Evolutionary conservation across 2,329 filamentous ascomycete species (phyloP).

Genomic region (Dryadomyces sulphureus): DNA sequence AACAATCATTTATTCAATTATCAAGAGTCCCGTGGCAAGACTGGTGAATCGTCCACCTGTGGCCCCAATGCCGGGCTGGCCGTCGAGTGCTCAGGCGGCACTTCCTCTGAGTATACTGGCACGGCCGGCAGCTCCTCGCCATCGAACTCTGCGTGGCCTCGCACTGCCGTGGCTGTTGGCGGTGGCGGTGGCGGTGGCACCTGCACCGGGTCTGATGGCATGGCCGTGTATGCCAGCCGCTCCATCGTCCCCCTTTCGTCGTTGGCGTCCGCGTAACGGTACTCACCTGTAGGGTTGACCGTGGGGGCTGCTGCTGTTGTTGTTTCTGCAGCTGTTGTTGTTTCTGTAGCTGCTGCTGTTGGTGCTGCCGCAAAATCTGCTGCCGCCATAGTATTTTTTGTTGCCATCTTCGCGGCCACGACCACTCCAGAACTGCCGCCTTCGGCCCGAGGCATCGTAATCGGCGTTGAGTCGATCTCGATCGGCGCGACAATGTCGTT

Average conservation of each 20-base stretch:
- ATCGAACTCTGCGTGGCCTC: constrained; percentile 28
- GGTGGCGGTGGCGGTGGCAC: not conserved
- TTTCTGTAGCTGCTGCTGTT: not conserved
- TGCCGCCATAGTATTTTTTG: not conserved
- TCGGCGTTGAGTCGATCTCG: constrained; percentile 31
- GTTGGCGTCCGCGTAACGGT: not conserved
- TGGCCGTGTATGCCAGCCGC: not conserved
- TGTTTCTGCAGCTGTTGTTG: not conserved
- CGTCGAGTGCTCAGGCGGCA: not conserved
- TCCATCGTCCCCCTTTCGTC: constrained; percentile 4
- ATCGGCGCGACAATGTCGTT: constrained; percentile 35
- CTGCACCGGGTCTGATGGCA: not conserved
- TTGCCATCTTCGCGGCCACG: not conserved
- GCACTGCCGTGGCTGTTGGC: constrained; percentile 10
- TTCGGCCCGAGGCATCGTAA: not conserved
- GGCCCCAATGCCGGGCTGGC: not conserved
- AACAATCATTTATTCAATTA: not conserved
- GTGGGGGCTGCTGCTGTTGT: too few relatives aligned
- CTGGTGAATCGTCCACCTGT: not conserved
- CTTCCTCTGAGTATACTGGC: not conserved
- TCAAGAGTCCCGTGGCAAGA: not conserved
- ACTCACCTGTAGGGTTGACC: not conserved
- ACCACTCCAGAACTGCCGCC: not conserved
- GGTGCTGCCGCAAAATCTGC: too few relatives aligned
- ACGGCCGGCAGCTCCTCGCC: constrained; percentile 19